Conservation (phyloP, 352 stramenopile genomes). For the Globisporangium splendens region DNA sequence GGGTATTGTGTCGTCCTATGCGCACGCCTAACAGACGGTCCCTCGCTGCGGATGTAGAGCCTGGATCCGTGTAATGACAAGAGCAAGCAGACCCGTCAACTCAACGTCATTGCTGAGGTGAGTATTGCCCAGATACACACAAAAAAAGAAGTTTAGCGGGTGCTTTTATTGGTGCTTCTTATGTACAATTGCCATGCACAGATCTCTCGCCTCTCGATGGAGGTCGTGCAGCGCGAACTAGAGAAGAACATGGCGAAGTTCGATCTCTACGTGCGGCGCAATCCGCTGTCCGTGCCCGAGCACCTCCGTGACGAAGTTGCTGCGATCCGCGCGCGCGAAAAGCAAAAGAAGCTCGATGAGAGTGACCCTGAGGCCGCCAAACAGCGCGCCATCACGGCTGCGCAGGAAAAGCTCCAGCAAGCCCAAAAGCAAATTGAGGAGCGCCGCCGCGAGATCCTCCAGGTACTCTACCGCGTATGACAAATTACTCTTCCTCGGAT, state of each 20-base stretch:
- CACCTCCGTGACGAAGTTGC: slow-evolving; percentile 6
- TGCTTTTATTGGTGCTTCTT: too few relatives aligned
- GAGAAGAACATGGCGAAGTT: slow-evolving; percentile 14
- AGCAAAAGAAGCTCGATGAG: slow-evolving; percentile 9
- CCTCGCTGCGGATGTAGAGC: slow-evolving; percentile 3
- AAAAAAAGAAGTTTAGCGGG: too few relatives aligned
- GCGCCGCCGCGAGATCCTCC: slow-evolving; percentile 2
- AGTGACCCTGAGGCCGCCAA: slow-evolving; percentile 3
- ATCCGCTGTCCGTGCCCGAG: slow-evolving; percentile 3
- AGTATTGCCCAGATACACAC: too few relatives aligned
- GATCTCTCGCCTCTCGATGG: slow-evolving; percentile 12
- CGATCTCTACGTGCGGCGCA: slow-evolving; percentile 11
- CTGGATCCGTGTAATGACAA: slow-evolving; percentile 10
- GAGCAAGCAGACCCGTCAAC: slow-evolving; percentile 9
- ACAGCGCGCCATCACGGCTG: neutral
- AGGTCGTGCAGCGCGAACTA: slow-evolving; percentile 11
- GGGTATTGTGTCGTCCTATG: neutral
- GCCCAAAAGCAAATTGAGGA: neutral
- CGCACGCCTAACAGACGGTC: too few relatives aligned
- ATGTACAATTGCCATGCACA: neutral
- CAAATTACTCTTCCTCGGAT: too few relatives aligned
- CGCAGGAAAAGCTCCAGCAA: neutral
- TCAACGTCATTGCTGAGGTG: slow-evolving; percentile 13
- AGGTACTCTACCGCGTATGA: too few relatives aligned
- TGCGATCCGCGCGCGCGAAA: slow-evolving; percentile 8